Conservation (phyloP, 163 green algal species). For the Scenedesmus sp. region DNA sequence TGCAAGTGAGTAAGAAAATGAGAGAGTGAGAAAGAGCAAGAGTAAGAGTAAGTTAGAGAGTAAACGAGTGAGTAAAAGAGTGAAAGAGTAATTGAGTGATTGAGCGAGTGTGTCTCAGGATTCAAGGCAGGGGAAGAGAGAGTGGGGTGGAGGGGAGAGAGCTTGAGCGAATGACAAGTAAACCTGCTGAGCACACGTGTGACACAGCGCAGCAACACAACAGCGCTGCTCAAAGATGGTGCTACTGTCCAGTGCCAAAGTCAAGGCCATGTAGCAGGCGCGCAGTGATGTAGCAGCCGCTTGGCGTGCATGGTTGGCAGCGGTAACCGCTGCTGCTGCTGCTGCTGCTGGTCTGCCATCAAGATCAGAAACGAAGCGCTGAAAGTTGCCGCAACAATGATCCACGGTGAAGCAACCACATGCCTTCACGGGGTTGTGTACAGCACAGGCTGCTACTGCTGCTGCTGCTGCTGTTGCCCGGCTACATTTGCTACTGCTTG, state of each 20-base stretch:
- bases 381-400: not conserved
- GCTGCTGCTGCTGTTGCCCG: constrained; percentile 21
- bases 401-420: not conserved
- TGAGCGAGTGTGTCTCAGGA: too few relatives aligned
- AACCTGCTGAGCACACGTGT: too few relatives aligned
- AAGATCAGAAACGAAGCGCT: not conserved
- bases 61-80: not conserved
- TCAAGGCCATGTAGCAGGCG: too few relatives aligned
- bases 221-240: too few relatives aligned
- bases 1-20: constrained; percentile 16
- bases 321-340: not conserved
- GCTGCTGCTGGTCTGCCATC: not conserved
- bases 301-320: not conserved
- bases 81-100: not conserved
- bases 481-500: not conserved
- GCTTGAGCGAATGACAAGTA: too few relatives aligned
- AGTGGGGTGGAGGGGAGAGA: too few relatives aligned
- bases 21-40: not conserved
- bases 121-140: too few relatives aligned
- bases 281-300: too few relatives aligned
- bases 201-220: too few relatives aligned
- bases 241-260: too few relatives aligned
- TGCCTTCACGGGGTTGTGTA: not conserved
- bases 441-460: not conserved
- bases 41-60: not conserved